phyloP scores from a whole-genome alignment of 2,329 filamentous ascomycete species.

The Leptosphaerulina australis region DNA sequence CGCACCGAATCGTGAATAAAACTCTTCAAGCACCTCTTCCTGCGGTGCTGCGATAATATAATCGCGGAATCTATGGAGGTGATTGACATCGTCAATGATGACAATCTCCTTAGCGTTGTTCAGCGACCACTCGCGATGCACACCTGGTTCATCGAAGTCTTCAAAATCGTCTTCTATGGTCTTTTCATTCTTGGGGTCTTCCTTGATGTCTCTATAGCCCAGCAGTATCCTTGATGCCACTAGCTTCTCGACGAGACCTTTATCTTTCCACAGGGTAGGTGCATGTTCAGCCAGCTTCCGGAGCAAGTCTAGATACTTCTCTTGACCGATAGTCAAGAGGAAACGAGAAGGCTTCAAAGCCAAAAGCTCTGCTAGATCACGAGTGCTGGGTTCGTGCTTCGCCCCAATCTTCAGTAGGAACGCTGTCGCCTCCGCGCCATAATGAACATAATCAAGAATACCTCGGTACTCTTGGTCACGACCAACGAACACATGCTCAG shows the following conservation, averaged over 20 bases:
- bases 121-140: slow-evolving; percentile 75
- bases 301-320: slow-evolving; percentile 86
- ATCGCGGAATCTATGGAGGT: slow-evolving; percentile 86
- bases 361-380: slow-evolving; percentile 83
- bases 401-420: slow-evolving; percentile 90
- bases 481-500: slow-evolving; percentile 81
- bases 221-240: slow-evolving; percentile 77
- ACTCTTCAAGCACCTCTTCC: slow-evolving; percentile 82
- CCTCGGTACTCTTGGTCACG: slow-evolving; percentile 74
- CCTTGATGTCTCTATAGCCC: slow-evolving; percentile 75
- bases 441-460: slow-evolving; percentile 97
- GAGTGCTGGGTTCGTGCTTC: slow-evolving; percentile 85
- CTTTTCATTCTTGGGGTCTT: slow-evolving; percentile 56
- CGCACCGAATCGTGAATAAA: slow-evolving; percentile 83
- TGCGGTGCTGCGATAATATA: slow-evolving; percentile 85
- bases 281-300: slow-evolving; percentile 79
- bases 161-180: slow-evolving; percentile 51
- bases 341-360: slow-evolving; percentile 82
- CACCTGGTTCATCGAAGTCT: slow-evolving; percentile 53
- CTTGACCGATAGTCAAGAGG: slow-evolving; percentile 77
- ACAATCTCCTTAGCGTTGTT: slow-evolving; percentile 79
- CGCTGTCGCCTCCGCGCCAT: slow-evolving; percentile 82
- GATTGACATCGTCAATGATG: slow-evolving; percentile 53
- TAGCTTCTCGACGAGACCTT: slow-evolving; percentile 76
- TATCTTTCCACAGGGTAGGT: slow-evolving; percentile 74